Evolutionary conservation across 345 rosid species (phyloP), one percentile per base, ranked within the genome.

Genomic region (Euphorbia peplus): DNA sequence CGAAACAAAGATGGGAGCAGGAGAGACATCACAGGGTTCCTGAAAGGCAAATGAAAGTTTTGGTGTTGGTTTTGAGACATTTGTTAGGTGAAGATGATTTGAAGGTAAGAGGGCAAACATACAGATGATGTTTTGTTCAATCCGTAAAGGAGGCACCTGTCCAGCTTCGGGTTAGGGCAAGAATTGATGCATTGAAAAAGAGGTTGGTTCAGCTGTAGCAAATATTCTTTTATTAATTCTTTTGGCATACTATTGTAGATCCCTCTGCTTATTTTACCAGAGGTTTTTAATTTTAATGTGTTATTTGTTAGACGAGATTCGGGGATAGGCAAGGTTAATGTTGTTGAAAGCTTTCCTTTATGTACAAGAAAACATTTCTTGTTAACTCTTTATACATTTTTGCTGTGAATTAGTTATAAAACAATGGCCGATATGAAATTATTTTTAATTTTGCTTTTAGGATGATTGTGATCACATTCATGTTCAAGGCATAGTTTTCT

Each of bases 11-110:
- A 66, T 16, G 44, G 78, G 63, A 55, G n/a, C 28, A 59, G 83
- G 80, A 59, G 84, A 77, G 78, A 51, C 80, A 25, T 82, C 80
- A 0, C 70, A 65, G 13, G 65, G 67, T 73, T 59, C 66, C 28
- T 80, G 73, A 78, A 70, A 50, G 32, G 53, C 6, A 24, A 14
- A 47, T 9, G 37, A 47, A 21, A 59, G 10, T 1, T 32, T 1
- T 19, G 32, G 11, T 62, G 16, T 4, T 6, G 54, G 25, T 29
- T 0, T 26, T 48, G 15, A 14, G 11, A 19, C 13, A 14, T 64
- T 57, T 9, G 25, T 7, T 8, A 30, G 9, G 42, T 39, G 42
- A 39, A 39, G 42, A 39, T 5, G 42, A 39, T 1, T 6, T 32
- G 37, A 32, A 3, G 6, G 37, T 2, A 6, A 3, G 37, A 32